Evolutionary conservation across 73 alveolate species (phyloP).

Genomic region (Paramecium biaurelia): DNA sequence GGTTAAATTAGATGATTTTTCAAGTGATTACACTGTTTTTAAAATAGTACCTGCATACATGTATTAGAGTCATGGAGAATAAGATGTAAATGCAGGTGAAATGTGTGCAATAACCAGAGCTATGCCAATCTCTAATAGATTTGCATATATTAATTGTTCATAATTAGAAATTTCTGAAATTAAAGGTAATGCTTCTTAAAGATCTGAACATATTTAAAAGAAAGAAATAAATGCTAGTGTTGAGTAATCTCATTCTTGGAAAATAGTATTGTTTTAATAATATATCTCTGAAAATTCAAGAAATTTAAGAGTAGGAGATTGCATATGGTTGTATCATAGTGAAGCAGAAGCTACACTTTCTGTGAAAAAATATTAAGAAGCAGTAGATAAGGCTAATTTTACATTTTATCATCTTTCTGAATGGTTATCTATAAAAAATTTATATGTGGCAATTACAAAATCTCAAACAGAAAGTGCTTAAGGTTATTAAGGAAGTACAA

Average conservation of each 20-base stretch:
- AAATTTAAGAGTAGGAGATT: constrained; percentile 59
- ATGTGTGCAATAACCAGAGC: constrained; percentile 59
- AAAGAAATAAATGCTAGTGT: constrained; percentile 65
- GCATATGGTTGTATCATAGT: constrained; percentile 62
- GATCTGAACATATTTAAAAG: background rate
- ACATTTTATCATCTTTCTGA: background rate
- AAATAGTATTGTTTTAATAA: constrained; percentile 40
- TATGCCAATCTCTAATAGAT: constrained; percentile 17
- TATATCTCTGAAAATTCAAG: constrained; percentile 25
- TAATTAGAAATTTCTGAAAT: background rate
- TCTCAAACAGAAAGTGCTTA: background rate
- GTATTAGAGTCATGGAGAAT: constrained; percentile 63
- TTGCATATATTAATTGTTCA: constrained; percentile 40
- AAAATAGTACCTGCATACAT: constrained; percentile 65
- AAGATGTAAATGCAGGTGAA: constrained; percentile 61
- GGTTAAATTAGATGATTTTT: constrained; percentile 52
- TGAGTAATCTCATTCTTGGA: constrained; percentile 39
- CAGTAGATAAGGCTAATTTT: constrained; percentile 51
- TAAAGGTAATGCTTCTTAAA: background rate
- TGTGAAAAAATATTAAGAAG: constrained; percentile 46
- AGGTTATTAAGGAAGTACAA: constrained; percentile 45
- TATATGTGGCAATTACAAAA: background rate
- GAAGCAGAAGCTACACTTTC: constrained; percentile 54
- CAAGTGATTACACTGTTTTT: constrained; percentile 64
- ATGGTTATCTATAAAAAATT: constrained; percentile 22